Conservation (phyloP, 441 rosid genomes). For the Theobroma grandiflorum region DNA sequence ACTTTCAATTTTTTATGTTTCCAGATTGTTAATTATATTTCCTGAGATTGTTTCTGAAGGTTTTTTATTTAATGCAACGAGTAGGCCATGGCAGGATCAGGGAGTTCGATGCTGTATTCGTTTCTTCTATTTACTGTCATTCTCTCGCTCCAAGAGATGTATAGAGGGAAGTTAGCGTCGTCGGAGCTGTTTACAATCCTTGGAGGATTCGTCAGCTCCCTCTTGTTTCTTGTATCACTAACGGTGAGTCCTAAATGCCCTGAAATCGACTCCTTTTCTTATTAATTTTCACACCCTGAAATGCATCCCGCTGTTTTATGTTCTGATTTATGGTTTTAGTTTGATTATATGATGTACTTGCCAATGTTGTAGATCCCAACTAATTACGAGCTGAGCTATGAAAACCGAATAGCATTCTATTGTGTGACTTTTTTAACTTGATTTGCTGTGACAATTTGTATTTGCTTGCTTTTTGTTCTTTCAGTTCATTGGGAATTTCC, state of each 20-base stretch:
- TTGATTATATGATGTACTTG: neutral
- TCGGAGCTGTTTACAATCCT: slow-evolving; percentile 79
- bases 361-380: neutral
- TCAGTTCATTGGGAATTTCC: slow-evolving; percentile 89
- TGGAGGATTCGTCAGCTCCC: slow-evolving; percentile 86
- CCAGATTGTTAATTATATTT: neutral
- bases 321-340: neutral
- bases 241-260: slow-evolving; percentile 54
- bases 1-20: neutral
- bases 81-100: slow-evolving; percentile 69
- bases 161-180: slow-evolving; percentile 76
- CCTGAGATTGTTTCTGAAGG: neutral
- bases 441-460: neutral
- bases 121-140: slow-evolving; percentile 64
- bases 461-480: slow-evolving; percentile 26
- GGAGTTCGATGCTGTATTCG: slow-evolving; percentile 81
- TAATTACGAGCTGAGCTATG: neutral
- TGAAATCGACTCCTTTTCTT: neutral
- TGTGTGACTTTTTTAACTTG: neutral
- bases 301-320: neutral
- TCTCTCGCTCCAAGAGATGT: slow-evolving; percentile 77
- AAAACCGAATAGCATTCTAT: neutral
- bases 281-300: neutral
- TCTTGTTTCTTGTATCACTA: slow-evolving; percentile 73
- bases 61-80: neutral